A percentile compares a stretch with the other conserved stretches of the same genome.
Conservation (phyloP, 768 basidiomycete genomes). For the Hericium alpestre region DNA sequence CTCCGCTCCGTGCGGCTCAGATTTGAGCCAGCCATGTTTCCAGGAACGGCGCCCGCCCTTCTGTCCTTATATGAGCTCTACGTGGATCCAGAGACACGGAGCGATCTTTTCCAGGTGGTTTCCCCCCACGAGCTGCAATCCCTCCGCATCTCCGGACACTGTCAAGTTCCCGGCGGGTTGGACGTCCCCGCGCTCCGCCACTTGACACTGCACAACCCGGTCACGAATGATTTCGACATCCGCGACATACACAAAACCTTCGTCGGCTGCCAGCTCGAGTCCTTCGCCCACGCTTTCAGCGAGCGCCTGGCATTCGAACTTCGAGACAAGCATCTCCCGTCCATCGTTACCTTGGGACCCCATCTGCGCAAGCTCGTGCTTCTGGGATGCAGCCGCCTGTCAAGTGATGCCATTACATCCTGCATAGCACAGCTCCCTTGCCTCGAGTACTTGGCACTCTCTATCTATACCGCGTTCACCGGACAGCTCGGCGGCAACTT, state of each 20-base stretch:
- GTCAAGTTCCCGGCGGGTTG: slow-evolving; percentile 2
- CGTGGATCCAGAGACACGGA: no score
- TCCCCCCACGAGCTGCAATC: no score
- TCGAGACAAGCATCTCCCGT: slow-evolving; percentile 23
- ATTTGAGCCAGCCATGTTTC: no score
- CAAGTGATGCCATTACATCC: slow-evolving; percentile 18
- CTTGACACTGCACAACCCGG: slow-evolving; percentile 23
- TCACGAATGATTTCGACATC: slow-evolving; percentile 26
- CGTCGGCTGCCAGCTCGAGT: slow-evolving; percentile 20
- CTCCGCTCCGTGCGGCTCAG: no score
- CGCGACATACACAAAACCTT: slow-evolving; percentile 19
- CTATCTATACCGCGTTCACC: background rate
- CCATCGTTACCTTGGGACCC: slow-evolving; percentile 16
- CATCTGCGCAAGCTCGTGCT: slow-evolving; percentile 25
- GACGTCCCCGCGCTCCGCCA: slow-evolving; percentile 17
- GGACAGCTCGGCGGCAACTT: no score
- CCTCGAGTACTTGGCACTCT: slow-evolving; percentile 28
- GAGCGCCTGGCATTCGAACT: slow-evolving; percentile 28
- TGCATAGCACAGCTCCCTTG: slow-evolving; percentile 19
- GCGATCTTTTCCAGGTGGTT: no score
- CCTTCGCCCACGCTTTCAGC: slow-evolving; percentile 23
- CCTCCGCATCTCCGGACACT: slow-evolving; percentile 19
- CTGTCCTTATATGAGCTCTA: no score
- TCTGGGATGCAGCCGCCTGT: slow-evolving; percentile 24
- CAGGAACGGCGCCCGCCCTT: no score